A percentile compares a stretch with the other conserved stretches of the same genome.
phyloP scores from a whole-genome alignment of 176 grass and related monocot genomes.

The Eleusine indica region DNA sequence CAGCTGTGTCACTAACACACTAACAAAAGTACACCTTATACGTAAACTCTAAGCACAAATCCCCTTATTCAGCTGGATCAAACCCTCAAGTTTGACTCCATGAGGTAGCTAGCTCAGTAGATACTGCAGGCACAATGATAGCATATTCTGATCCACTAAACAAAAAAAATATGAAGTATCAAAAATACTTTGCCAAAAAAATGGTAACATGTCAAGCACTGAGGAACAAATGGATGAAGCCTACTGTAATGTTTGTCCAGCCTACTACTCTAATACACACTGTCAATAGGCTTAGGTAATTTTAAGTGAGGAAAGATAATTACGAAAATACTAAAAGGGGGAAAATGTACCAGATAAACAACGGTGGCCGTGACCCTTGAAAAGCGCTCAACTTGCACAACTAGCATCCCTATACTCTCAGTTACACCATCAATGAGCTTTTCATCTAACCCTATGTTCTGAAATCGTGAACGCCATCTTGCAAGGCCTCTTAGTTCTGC shows the following conservation, averaged over 20 bases:
- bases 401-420: constrained; percentile 83
- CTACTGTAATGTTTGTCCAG: constrained; percentile 6
- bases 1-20: background rate
- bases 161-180: background rate
- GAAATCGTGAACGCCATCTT: constrained; percentile 86
- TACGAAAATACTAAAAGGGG: constrained; percentile 17
- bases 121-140: background rate
- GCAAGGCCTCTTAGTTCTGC: constrained; percentile 88
- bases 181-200: background rate
- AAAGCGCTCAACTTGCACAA: constrained; percentile 91
- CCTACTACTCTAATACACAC: constrained; percentile 11
- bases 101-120: background rate
- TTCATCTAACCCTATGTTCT: constrained; percentile 84
- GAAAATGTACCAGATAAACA: constrained; percentile 71
- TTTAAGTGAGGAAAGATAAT: background rate
- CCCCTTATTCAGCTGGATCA: background rate
- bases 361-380: constrained; percentile 74
- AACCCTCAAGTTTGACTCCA: constrained; percentile 9
- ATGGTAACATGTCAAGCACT: background rate
- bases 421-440: constrained; percentile 84
- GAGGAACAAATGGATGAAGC: background rate
- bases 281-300: background rate
- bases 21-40: background rate
- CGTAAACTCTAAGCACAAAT: background rate
- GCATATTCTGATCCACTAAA: background rate